Evolutionary conservation across 2,329 filamentous ascomycete species (phyloP).

Genomic region (Pseudogymnoascus sp.): DNA sequence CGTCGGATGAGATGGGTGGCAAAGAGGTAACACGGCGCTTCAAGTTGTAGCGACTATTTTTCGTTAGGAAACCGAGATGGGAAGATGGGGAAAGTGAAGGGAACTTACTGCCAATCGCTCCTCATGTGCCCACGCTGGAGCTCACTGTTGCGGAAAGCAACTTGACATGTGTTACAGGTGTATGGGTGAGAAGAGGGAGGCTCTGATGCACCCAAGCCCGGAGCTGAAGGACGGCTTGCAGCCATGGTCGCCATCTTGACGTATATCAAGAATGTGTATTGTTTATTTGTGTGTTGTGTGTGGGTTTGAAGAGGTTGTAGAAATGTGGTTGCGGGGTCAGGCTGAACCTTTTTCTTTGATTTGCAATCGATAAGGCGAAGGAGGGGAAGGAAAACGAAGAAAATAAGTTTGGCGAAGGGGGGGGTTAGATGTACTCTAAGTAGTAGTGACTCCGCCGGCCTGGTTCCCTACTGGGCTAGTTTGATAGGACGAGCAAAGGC

Average conservation of each 20-base stretch:
- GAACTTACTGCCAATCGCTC: slow-evolving; percentile 91
- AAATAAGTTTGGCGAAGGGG: slow-evolving; percentile 9
- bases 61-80: slow-evolving; percentile 19
- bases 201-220: slow-evolving; percentile 21
- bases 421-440: background rate
- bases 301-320: background rate
- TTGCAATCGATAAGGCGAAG: slow-evolving; percentile 12
- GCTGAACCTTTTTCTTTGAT: slow-evolving; percentile 9
- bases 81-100: slow-evolving; percentile 12
- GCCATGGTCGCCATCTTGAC: slow-evolving; percentile 46
- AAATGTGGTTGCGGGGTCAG: slow-evolving; percentile 7
- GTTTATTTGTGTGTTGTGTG: background rate
- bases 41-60: slow-evolving; percentile 77
- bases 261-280: slow-evolving; percentile 2
- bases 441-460: background rate
- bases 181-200: slow-evolving; percentile 67
- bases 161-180: slow-evolving; percentile 97
- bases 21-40: slow-evolving; percentile 89
- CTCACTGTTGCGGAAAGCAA: slow-evolving; percentile 91
- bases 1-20: slow-evolving; percentile 83
- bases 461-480: background rate
- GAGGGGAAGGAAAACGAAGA: slow-evolving; percentile 9
- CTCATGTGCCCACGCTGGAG: slow-evolving; percentile 95
- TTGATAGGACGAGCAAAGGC: background rate
- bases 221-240: slow-evolving; percentile 32